Percentiles rank a stretch among this genome's conserved stretches.
These are phyloP conservation scores for Chytridiales sp. DNA, from an alignment of 371 early-diverging fungal genomes.

Conservation along the genomic window DNA sequence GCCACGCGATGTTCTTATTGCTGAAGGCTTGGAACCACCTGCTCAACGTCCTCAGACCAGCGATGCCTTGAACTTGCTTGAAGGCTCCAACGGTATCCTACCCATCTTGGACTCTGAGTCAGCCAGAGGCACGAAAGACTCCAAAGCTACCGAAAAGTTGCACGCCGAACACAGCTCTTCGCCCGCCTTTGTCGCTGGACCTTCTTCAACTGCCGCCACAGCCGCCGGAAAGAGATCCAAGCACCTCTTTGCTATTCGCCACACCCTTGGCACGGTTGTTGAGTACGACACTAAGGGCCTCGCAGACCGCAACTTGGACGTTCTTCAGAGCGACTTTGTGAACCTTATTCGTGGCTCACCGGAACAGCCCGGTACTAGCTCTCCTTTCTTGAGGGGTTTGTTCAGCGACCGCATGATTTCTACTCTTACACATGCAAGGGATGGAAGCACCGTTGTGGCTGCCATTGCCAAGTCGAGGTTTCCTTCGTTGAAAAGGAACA, in stretches of 20 bases:
- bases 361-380: slow-evolving; percentile 57
- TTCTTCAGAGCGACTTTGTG: slow-evolving; percentile 80
- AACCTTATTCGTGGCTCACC: slow-evolving; percentile 67
- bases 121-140: slow-evolving; percentile 31
- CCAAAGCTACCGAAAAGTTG: slow-evolving; percentile 30
- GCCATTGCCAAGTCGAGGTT: slow-evolving; percentile 43
- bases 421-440: slow-evolving; percentile 78
- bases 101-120: slow-evolving; percentile 35
- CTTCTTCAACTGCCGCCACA: neutral
- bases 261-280: slow-evolving; percentile 62
- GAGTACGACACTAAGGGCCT: slow-evolving; percentile 78
- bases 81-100: slow-evolving; percentile 30
- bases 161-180: slow-evolving; percentile 17
- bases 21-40: slow-evolving; percentile 49
- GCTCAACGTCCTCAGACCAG: slow-evolving; percentile 6
- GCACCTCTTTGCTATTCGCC: slow-evolving; percentile 70
- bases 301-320: slow-evolving; percentile 69
- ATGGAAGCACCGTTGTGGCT: slow-evolving; percentile 68
- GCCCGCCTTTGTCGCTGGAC: slow-evolving; percentile 22
- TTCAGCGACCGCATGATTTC: slow-evolving; percentile 79
- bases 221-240: slow-evolving; percentile 19
- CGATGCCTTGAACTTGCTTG: slow-evolving; percentile 5
- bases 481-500: slow-evolving; percentile 36
- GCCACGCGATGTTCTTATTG: slow-evolving; percentile 51
- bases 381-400: slow-evolving; percentile 77